Percentiles rank a stretch among this genome's conserved stretches.
Evolutionary conservation across 2,329 filamentous ascomycete species (phyloP).

Genomic region (Aspergillus chevalieri): DNA sequence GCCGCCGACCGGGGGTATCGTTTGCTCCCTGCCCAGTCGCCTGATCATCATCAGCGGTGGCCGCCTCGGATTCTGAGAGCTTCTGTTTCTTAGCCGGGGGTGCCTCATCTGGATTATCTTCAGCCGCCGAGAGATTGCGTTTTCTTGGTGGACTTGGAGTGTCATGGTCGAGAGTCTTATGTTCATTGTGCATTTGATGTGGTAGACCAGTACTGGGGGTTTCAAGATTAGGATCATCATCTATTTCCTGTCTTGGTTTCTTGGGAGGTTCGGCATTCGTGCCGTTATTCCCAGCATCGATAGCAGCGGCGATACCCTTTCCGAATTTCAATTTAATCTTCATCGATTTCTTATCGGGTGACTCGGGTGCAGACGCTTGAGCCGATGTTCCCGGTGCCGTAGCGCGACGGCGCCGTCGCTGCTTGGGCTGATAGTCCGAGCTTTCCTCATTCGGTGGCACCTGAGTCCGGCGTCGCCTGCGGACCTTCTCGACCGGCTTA

Average conservation of each 20-base stretch:
- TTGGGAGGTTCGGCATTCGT: background rate
- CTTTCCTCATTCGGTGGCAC: background rate
- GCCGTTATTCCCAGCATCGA: no score
- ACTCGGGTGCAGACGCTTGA: background rate
- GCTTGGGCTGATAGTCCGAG: slow-evolving; percentile 4
- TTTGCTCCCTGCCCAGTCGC: background rate
- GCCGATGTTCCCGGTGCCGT: background rate
- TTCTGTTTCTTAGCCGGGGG: background rate
- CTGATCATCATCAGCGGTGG: background rate
- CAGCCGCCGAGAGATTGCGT: background rate
- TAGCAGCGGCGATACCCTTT: slow-evolving; percentile 1
- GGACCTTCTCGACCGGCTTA: background rate
- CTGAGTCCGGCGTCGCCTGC: slow-evolving; percentile 9
- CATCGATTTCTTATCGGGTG: slow-evolving; percentile 7
- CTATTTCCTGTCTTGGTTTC: no score
- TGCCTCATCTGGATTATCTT: background rate
- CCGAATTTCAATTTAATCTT: slow-evolving; percentile 10
- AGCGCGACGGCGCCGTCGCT: slow-evolving; percentile 15
- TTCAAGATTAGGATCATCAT: no score
- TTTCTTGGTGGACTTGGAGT: background rate
- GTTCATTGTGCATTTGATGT: no score
- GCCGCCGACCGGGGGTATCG: slow-evolving; percentile 13
- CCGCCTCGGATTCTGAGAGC: background rate
- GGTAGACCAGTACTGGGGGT: no score
- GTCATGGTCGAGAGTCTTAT: no score